Evolutionary conservation across 345 rosid genomes (phyloP).

Genomic region (Aquilaria malaccensis): DNA sequence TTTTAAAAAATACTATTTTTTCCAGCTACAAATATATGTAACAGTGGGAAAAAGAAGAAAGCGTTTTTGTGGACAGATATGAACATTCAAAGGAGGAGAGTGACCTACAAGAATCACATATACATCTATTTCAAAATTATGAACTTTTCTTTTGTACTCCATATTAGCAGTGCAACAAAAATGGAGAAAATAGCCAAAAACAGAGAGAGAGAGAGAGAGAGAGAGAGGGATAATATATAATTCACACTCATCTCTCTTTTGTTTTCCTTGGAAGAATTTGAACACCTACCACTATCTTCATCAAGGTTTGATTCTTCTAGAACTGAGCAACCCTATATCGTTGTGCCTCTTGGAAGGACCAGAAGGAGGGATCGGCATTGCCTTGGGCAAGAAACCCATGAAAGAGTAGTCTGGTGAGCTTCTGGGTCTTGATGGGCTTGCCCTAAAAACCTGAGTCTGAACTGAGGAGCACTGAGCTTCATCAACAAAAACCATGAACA

Average conservation of each 20-base stretch:
- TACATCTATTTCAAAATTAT: too few species aligned
- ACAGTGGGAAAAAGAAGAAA: too few species aligned
- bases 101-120: too few species aligned
- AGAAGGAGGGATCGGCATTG: slow-evolving; percentile 55
- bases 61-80: too few species aligned
- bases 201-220: neutral
- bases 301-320: slow-evolving; percentile 17
- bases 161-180: too few species aligned
- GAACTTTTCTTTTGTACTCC: neutral
- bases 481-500: slow-evolving; percentile 6
- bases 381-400: slow-evolving; percentile 47
- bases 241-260: neutral
- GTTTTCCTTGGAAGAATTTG: too few species aligned
- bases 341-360: slow-evolving; percentile 72
- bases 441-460: slow-evolving; percentile 13
- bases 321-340: slow-evolving; percentile 35
- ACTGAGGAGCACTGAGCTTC: slow-evolving; percentile 5
- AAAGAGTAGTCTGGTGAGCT: slow-evolving; percentile 26
- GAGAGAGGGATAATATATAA: neutral
- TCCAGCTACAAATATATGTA: too few species aligned
- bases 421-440: slow-evolving; percentile 24
- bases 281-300: slow-evolving; percentile 17
- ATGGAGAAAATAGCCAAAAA: neutral
- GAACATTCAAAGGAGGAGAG: too few species aligned
- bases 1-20: too few species aligned